Base-by-base conservation (phyloP, 441 rosid genomes). In the Euphorbia schlechtendalii region DNA sequence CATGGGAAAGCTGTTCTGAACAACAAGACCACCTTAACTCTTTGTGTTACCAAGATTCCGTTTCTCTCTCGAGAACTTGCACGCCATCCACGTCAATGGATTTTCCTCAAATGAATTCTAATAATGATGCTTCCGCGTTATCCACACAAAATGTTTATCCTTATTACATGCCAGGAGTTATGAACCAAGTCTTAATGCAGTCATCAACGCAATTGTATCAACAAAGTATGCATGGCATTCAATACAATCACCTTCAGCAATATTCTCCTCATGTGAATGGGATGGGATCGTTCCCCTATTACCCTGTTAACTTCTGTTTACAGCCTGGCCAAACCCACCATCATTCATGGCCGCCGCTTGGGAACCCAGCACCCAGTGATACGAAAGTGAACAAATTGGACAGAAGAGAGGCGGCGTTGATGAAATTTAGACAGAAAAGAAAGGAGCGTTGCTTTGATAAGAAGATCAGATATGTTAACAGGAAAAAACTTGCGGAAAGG, bases 391-490 rank as follows among this genome's bases (percentile, higher is more conserved):
- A 56, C 58, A 84, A 83, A 65, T 81, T 80, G 53, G 96, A 93
- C 64, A 84, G 95, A 77, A 82, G 99, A 74, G 97, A 88, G 77
- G 96, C 92, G 48, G 99, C 99, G 59, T 61, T 93, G 57, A 77
- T 84, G 43, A 93, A 93, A 75, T 93, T 93, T 71, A 83, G 96
- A 78, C 92, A 88, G 80, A 93, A 90, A 73, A 81, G 96, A 80
- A 93, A 90, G 71, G 90, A 90, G 73, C 86, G 96, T 6, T 93
- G 97, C 74, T 93, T 90, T 70, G 95, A 90, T 77, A 93, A 93
- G 84, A 93, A 88, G 86, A 86, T 93, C 36, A 80, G 99, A 76
- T 93, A 93, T 76, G 95, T 81, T 69, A 93, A 90, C 74, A 68
- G 98, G 48, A 93, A 93, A 77, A 78, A 69, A 61, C 96, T 93